Evolutionary conservation across 768 basidiomycete species (phyloP).

Genomic region (Plicaturopsis crispa): DNA sequence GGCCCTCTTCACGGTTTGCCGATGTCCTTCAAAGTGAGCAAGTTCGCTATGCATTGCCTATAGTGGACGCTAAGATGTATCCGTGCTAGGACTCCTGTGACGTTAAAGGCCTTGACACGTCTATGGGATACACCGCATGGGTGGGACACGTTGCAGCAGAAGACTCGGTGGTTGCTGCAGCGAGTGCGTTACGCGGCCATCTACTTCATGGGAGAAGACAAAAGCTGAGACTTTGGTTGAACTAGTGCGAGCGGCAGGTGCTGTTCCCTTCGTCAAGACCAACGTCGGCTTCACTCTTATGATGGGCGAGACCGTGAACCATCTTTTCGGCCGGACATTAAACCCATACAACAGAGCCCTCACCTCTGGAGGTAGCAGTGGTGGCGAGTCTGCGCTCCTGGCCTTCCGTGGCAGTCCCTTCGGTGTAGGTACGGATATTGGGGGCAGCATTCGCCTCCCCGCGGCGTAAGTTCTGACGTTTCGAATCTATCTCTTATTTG

Average conservation of each 20-base stretch:
- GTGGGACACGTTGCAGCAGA: too few species aligned
- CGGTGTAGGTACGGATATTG: conserved; percentile 40
- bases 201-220: too few species aligned
- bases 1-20: conserved; percentile 58
- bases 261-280: conserved; percentile 61
- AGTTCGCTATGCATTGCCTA: not conserved
- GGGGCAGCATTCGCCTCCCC: conserved; percentile 27
- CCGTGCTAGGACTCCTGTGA: conserved; percentile 30
- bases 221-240: too few species aligned
- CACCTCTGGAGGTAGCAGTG: conserved; percentile 47
- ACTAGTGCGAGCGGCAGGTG: conserved; percentile 40
- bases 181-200: too few species aligned
- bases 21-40: conserved; percentile 44
- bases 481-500: too few species aligned
- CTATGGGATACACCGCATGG: conserved; percentile 47
- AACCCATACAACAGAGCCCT: conserved; percentile 39
- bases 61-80: not conserved
- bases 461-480: too few species aligned
- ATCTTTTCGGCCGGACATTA: conserved; percentile 44
- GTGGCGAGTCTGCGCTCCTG: conserved; percentile 53
- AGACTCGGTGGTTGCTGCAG: too few species aligned
- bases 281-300: conserved; percentile 65
- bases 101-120: conserved; percentile 41
- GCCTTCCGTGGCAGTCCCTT: conserved; percentile 43
- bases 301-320: conserved; percentile 50